A percentile compares a stretch with the other conserved stretches of the same genome.
Conservation (phyloP, 2,329 filamentous ascomycete species). For the Rhynchosporium graminicola region DNA sequence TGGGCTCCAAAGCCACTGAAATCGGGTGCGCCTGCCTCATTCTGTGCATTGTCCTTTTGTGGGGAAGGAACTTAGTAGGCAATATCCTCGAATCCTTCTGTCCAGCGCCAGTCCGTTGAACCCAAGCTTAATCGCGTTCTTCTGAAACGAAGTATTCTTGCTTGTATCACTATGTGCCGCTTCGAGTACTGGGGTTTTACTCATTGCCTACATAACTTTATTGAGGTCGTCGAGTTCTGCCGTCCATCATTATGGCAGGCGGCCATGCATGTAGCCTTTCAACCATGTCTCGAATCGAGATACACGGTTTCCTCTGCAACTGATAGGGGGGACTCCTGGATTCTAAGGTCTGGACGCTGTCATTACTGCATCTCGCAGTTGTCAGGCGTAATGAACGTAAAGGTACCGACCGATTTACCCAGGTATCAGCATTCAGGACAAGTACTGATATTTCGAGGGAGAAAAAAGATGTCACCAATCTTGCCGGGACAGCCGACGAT, state of each 20-base stretch:
- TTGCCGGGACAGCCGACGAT: no score
- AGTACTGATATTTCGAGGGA: background rate
- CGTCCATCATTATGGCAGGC: background rate
- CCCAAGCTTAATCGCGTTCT: no score
- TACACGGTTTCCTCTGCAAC: background rate
- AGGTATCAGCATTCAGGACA: background rate
- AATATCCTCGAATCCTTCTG: no score
- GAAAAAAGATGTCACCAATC: no score
- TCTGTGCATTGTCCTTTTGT: no score
- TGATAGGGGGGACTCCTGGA: background rate
- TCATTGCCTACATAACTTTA: constrained; percentile 20
- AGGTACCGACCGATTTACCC: background rate
- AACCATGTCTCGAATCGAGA: background rate
- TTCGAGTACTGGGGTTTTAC: constrained; percentile 19
- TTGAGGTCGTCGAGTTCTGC: constrained; percentile 23
- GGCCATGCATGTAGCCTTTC: background rate
- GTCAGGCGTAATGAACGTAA: background rate
- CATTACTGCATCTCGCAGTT: background rate
- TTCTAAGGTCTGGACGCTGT: background rate
- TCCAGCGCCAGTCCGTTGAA: no score
- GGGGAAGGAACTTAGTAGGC: no score
- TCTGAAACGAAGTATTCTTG: no score
- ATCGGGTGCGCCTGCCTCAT: no score
- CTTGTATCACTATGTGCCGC: constrained; percentile 21
- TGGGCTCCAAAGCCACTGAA: no score